These are phyloP conservation scores for Mucor circinelloides DNA, from an alignment of 371 early-diverging fungal genomes.

Conservation along the genomic window DNA sequence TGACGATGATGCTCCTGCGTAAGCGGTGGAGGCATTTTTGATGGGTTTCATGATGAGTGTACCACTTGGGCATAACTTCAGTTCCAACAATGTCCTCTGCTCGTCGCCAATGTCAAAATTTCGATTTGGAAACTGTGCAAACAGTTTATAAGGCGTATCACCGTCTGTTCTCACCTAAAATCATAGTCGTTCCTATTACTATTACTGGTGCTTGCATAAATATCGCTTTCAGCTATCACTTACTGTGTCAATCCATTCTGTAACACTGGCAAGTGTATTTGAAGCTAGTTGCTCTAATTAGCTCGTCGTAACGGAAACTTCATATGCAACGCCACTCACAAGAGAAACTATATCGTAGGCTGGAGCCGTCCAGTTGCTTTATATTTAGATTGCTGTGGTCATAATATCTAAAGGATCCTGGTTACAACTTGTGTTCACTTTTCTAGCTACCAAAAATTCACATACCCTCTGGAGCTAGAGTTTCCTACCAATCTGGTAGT, in stretches of 20 bases:
- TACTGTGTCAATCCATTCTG: slow-evolving; percentile 43
- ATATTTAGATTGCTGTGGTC: slow-evolving; percentile 27
- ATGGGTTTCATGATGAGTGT: slow-evolving; percentile 55
- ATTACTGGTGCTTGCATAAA: neutral
- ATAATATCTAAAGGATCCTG: neutral
- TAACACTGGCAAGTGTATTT: slow-evolving; percentile 30
- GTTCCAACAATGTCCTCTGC: slow-evolving; percentile 38
- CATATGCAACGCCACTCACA: slow-evolving; percentile 13
- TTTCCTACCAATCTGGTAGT: neutral
- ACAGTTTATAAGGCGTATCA: slow-evolving; percentile 38
- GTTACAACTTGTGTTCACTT: neutral
- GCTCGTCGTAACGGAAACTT: neutral
- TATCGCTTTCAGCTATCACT: neutral
- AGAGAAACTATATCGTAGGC: slow-evolving; percentile 27
- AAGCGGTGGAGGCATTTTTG: slow-evolving; percentile 35
- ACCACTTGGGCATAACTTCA: slow-evolving; percentile 56
- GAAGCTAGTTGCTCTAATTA: slow-evolving; percentile 12
- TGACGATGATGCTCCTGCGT: slow-evolving; percentile 5
- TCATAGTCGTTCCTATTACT: no score
- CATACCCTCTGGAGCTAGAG: neutral
- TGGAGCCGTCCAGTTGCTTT: slow-evolving; percentile 39
- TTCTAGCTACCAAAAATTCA: neutral
- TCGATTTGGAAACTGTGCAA: slow-evolving; percentile 45
- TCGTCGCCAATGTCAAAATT: slow-evolving; percentile 50
- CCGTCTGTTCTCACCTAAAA: slow-evolving; percentile 36